phyloP scores from a whole-genome alignment of 2,329 filamentous ascomycete species.

The Arthrobotrys megalospora region DNA sequence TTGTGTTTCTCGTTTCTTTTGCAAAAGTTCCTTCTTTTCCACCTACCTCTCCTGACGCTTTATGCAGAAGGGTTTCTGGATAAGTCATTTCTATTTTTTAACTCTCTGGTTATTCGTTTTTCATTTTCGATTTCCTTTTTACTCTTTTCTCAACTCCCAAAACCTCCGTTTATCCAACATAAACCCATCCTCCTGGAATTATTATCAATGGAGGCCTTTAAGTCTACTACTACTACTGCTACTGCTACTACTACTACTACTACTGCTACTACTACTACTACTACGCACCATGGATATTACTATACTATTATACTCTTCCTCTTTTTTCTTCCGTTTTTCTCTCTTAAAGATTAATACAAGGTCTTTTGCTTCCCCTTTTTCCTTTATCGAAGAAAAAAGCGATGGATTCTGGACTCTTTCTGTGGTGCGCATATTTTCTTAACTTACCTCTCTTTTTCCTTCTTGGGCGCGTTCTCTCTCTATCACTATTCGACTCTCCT shows the following conservation, averaged over 20 bases:
- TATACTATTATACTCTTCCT: constrained; percentile 57
- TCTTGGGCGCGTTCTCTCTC: constrained; percentile 7
- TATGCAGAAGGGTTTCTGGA: constrained; percentile 54
- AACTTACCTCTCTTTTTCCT: constrained; percentile 29
- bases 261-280: constrained; percentile 16
- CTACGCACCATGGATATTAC: neutral
- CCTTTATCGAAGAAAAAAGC: constrained; percentile 52
- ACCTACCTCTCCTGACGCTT: constrained; percentile 49
- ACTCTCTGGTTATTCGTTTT: neutral
- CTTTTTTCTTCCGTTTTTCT: constrained; percentile 50
- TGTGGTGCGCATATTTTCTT: constrained; percentile 41
- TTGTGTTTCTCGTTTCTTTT: constrained; percentile 28
- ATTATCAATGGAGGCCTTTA: constrained; percentile 37
- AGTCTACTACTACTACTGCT: constrained; percentile 18
- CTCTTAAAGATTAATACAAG: constrained; percentile 51
- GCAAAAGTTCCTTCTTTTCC: constrained; percentile 51
- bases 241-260: neutral
- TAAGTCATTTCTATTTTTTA: neutral
- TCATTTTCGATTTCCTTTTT: constrained; percentile 14
- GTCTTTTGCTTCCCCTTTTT: constrained; percentile 63
- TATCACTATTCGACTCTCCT: neutral
- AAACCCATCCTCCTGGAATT: constrained; percentile 63
- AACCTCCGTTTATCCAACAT: constrained; percentile 50
- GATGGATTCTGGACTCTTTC: constrained; percentile 37
- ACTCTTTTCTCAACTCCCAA: constrained; percentile 16